phyloP scores from a whole-genome alignment of 805 yeast species.

The Candida boleticola region DNA sequence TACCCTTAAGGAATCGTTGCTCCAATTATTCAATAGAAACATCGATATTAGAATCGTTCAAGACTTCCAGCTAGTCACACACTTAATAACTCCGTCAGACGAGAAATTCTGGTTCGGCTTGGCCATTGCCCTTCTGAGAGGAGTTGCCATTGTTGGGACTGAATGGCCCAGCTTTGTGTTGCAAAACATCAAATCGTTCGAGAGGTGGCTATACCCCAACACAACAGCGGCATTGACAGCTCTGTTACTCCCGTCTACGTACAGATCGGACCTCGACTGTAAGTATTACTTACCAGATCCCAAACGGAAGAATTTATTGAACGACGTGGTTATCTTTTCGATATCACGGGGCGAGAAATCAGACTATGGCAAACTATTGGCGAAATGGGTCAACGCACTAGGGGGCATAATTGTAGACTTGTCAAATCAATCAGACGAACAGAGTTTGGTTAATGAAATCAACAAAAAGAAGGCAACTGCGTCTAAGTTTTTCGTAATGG shows the following conservation, averaged over 20 bases:
- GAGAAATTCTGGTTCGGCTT: slow-evolving; percentile 5
- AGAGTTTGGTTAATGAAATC: not conserved
- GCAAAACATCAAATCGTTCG: slow-evolving; percentile 11
- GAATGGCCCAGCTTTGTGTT: slow-evolving; percentile 21
- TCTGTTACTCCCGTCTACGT: slow-evolving; percentile 13
- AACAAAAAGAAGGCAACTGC: not conserved
- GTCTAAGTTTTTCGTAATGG: not conserved
- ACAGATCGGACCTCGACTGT: not conserved
- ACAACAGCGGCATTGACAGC: slow-evolving; percentile 11
- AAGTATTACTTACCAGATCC: slow-evolving; percentile 12
- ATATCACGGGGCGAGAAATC: not conserved
- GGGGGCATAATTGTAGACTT: slow-evolving; percentile 8
- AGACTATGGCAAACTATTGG: slow-evolving; percentile 4
- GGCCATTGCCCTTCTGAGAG: slow-evolving; percentile 24
- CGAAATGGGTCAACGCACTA: slow-evolving; percentile 16
- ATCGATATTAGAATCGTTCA: slow-evolving; percentile 5
- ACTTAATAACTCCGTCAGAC: slow-evolving; percentile 4
- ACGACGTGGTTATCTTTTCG: slow-evolving; percentile 7
- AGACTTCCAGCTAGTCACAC: slow-evolving; percentile 4
- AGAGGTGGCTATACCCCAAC: slow-evolving; percentile 16
- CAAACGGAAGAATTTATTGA: slow-evolving; percentile 15
- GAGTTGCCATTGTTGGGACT: slow-evolving; percentile 24
- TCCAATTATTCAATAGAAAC: slow-evolving; percentile 2
- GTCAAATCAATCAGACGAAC: not conserved
- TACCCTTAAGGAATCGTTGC: slow-evolving; percentile 1